Evolutionary conservation across 2,329 filamentous ascomycete genomes (phyloP), one percentile per base, ranked within the genome.

Genomic region (Pyrenophora tritici-repentis): DNA sequence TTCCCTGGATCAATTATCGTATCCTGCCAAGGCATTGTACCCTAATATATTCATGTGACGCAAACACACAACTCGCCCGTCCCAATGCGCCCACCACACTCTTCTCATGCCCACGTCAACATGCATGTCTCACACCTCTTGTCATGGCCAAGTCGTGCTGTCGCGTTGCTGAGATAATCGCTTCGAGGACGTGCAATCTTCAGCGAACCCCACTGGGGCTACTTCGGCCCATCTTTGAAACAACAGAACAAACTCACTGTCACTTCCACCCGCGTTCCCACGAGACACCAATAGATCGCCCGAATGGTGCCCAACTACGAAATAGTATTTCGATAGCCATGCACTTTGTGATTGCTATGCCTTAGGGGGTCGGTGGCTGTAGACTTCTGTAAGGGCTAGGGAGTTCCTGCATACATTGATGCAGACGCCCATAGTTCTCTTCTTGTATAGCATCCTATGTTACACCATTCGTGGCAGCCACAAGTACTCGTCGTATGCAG

Each of bases 101-200:
- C 37, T 18, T 24, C 13, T 9, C 8, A 38, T n/a, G 34, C 35
- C 14, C 16, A 17, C 22, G 13, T 4, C 8, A 17, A 17, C 34
- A 32, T 17, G 17, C 42, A 14, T 26, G 14, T 10, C 33, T 31
- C 22, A 16, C 34, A 35, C 20, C 34, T 38, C 12, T 29, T 4
- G 26, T 29, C 26, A 2, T 29, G 26, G 26, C 22, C 20, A 16
- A 47, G 39, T 34, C 26, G 43, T 29, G 8, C 26, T 10, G 20
- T 36, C 42, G 48, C 29, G 26, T 20, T 31, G 24, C 33, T 32
- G 12, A 13, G 42, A 47, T 38, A 42, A 22, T 26, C 32, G 43
- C 49, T 38, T 17, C 13, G 42, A 37, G 33, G 29, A 29, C 34
- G 39, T 39, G 32, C 35, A 34, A 38, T 52, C 40, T 38, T 44